These are phyloP conservation scores for Hylodesmum podocarpum DNA, from an alignment of 306 rosid genomes.

Conservation along the genomic window DNA sequence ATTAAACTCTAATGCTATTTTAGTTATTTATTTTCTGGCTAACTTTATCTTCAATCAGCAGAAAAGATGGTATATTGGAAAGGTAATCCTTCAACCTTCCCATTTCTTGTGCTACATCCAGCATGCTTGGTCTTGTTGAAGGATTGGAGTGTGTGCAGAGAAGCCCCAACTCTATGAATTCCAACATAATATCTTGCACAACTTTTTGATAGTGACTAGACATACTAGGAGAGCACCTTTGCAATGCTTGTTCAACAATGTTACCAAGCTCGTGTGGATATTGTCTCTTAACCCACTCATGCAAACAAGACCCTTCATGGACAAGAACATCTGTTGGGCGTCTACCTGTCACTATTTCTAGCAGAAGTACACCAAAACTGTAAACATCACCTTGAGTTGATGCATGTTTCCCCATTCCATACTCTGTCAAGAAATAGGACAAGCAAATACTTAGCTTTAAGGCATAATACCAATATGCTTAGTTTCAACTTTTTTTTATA, in stretches of 20 bases:
- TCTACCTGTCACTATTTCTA: constrained; percentile 61
- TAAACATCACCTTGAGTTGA: constrained; percentile 68
- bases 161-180: constrained; percentile 68
- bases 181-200: constrained; percentile 50
- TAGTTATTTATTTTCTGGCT: neutral
- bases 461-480: neutral
- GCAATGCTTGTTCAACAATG: constrained; percentile 48
- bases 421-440: constrained; percentile 39
- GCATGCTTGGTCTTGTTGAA: constrained; percentile 63
- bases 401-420: constrained; percentile 62
- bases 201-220: constrained; percentile 28
- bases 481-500: too few relatives aligned
- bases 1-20: neutral
- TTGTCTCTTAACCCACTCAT: constrained; percentile 57
- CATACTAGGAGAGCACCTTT: constrained; percentile 31
- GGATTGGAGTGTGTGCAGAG: constrained; percentile 62
- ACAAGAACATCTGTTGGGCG: constrained; percentile 62
- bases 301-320: constrained; percentile 60
- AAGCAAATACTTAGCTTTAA: neutral
- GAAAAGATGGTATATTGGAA: constrained; percentile 34
- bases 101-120: constrained; percentile 63
- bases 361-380: constrained; percentile 63
- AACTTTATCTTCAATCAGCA: neutral
- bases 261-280: constrained; percentile 48
- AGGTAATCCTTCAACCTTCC: constrained; percentile 61